phyloP scores from a whole-genome alignment of 257 asterid genomes.

The Ilex asprella region DNA sequence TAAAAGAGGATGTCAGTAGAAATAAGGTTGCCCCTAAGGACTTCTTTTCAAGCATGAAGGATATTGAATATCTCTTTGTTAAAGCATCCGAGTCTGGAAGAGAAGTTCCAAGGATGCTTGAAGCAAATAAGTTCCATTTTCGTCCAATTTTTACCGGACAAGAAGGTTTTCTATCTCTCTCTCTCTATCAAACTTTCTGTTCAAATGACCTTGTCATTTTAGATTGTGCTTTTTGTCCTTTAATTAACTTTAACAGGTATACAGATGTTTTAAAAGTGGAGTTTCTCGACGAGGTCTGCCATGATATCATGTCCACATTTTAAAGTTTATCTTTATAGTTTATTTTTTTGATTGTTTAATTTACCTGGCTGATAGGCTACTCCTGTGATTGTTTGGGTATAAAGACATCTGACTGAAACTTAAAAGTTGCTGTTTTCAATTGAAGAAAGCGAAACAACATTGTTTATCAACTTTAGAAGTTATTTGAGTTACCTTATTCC shows the following conservation, averaged over 20 bases:
- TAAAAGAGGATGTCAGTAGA: slow-evolving; percentile 45
- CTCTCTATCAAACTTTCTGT: not conserved
- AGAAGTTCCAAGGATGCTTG: slow-evolving; percentile 97
- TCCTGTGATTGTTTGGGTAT: too few species aligned
- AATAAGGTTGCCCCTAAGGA: slow-evolving; percentile 65
- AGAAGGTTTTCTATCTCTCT: slow-evolving; percentile 44
- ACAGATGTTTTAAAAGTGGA: not conserved
- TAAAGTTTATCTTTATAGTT: too few species aligned
- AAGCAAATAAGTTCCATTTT: slow-evolving; percentile 90
- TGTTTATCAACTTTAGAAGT: too few species aligned
- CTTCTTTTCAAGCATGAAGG: slow-evolving; percentile 71
- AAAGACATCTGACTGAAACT: too few species aligned
- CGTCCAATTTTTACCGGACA: slow-evolving; percentile 69
- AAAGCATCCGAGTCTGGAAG: slow-evolving; percentile 95
- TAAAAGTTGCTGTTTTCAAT: too few species aligned
- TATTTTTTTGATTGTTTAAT: too few species aligned
- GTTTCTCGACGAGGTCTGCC: too few species aligned
- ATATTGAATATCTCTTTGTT: slow-evolving; percentile 63
- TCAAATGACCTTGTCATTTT: not conserved
- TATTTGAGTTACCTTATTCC: not conserved
- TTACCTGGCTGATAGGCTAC: too few species aligned
- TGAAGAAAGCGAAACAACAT: not conserved
- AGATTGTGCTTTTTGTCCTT: not conserved
- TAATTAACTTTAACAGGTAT: not conserved
- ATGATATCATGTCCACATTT: too few species aligned